A percentile compares a stretch with the other conserved stretches of the same genome.
Evolutionary conservation across 2,329 filamentous ascomycete genomes (phyloP).

Genomic region (Monosporascus cannonballus): DNA sequence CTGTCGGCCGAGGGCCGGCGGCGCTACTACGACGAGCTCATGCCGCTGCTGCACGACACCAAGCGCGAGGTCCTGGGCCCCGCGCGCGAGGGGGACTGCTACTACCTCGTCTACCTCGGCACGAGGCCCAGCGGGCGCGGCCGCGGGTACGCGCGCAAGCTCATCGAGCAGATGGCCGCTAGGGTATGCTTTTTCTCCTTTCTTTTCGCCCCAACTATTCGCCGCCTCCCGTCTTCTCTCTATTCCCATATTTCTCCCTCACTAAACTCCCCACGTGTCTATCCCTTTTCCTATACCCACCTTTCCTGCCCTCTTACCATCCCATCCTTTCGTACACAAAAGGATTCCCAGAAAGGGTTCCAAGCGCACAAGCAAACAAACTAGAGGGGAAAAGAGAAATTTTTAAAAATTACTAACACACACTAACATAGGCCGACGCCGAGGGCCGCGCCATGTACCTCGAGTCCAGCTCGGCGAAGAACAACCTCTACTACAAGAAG

Average conservation of each 20-base stretch:
- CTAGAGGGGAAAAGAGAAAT: neutral
- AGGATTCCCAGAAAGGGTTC: too few species aligned
- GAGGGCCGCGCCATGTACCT: slow-evolving; percentile 68
- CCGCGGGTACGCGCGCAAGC: slow-evolving; percentile 65
- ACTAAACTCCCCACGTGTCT: neutral
- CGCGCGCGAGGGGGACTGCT: slow-evolving; percentile 59
- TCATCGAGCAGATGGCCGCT: slow-evolving; percentile 63
- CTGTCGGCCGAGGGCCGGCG: slow-evolving; percentile 64
- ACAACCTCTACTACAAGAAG: slow-evolving; percentile 66
- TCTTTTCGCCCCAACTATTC: neutral
- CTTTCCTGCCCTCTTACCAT: neutral
- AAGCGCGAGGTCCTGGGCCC: slow-evolving; percentile 62
- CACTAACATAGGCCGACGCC: slow-evolving; percentile 51
- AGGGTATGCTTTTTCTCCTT: slow-evolving; percentile 40
- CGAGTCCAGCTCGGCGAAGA: slow-evolving; percentile 65
- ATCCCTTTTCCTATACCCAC: neutral
- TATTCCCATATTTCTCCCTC: neutral
- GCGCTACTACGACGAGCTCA: slow-evolving; percentile 72
- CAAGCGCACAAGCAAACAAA: neutral
- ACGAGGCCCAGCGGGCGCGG: slow-evolving; percentile 65
- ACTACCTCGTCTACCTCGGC: slow-evolving; percentile 80
- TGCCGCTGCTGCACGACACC: slow-evolving; percentile 67
- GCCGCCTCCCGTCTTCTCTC: neutral
- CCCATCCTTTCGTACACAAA: neutral
- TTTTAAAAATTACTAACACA: too few species aligned